These are phyloP conservation scores for Aspergillus spinulosporus DNA, from an alignment of 2,329 filamentous ascomycete genomes.

Conservation along the genomic window DNA sequence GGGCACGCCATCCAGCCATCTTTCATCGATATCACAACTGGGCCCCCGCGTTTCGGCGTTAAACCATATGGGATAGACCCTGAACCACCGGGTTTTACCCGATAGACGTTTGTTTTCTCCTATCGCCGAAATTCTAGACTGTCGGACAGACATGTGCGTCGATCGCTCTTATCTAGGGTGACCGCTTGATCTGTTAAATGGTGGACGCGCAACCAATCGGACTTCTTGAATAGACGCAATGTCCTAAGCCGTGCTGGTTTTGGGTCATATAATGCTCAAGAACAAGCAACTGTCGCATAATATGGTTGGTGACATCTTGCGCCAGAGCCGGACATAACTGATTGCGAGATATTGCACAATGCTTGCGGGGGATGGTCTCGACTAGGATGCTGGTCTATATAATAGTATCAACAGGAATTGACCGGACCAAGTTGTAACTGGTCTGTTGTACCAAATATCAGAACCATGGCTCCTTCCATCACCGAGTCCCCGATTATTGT, in stretches of 20 bases:
- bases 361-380: conserved; percentile 8
- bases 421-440: not conserved
- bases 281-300: too few species aligned
- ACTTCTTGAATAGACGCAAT: not conserved
- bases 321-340: not conserved
- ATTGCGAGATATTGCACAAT: conserved; percentile 13
- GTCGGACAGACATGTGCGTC: not conserved
- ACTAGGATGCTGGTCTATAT: not conserved
- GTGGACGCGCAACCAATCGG: not conserved
- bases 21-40: not conserved
- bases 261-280: too few species aligned
- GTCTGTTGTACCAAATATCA: not conserved
- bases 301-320: too few species aligned
- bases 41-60: conserved; percentile 5
- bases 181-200: not conserved
- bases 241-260: not conserved
- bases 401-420: not conserved
- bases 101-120: not conserved
- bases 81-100: not conserved
- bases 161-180: not conserved
- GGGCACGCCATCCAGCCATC: conserved; percentile 9
- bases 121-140: conserved; percentile 9
- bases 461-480: conserved; percentile 25
- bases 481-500: conserved; percentile 22
- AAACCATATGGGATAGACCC: not conserved